Evolutionary conservation across 176 grass and related monocot genomes (phyloP).

Genomic region (Eremochloa ophiuroides): DNA sequence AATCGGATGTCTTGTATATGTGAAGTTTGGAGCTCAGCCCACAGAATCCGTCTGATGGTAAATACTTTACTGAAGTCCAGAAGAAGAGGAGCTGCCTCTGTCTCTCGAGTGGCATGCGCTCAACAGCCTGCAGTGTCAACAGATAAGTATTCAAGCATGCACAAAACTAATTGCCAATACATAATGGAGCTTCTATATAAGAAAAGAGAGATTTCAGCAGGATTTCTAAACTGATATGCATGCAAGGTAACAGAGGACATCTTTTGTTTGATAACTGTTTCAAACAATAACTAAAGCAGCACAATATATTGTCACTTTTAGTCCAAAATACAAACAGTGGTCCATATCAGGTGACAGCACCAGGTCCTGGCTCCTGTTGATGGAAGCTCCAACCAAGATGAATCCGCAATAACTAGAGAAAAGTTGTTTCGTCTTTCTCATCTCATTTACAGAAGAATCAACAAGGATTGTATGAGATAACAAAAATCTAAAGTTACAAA

Average conservation of each 20-base stretch:
- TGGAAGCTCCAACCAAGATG: background rate
- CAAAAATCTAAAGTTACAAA: background rate
- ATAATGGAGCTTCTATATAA: background rate
- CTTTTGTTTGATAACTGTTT: background rate
- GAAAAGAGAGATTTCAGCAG: background rate
- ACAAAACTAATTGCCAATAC: background rate
- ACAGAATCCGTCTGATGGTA: conserved; percentile 79
- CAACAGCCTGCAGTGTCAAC: conserved; percentile 53
- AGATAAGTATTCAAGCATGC: conserved; percentile 4
- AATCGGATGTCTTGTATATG: conserved; percentile 71
- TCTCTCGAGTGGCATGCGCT: conserved; percentile 70
- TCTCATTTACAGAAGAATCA: background rate
- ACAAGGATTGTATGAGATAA: background rate
- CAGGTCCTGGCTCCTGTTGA: background rate
- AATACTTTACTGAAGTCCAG: conserved; percentile 93
- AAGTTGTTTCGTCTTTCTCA: background rate
- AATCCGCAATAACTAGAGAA: background rate
- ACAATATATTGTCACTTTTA: background rate
- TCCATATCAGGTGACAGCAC: background rate
- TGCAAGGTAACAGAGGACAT: background rate
- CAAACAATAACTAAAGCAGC: background rate
- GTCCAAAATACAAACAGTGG: background rate
- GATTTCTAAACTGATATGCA: background rate
- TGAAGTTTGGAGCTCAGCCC: conserved; percentile 84
- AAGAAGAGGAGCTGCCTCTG: conserved; percentile 88